Evolutionary conservation across 2,329 filamentous ascomycete species (phyloP).

Genomic region (Trichoderma brevicompactum): DNA sequence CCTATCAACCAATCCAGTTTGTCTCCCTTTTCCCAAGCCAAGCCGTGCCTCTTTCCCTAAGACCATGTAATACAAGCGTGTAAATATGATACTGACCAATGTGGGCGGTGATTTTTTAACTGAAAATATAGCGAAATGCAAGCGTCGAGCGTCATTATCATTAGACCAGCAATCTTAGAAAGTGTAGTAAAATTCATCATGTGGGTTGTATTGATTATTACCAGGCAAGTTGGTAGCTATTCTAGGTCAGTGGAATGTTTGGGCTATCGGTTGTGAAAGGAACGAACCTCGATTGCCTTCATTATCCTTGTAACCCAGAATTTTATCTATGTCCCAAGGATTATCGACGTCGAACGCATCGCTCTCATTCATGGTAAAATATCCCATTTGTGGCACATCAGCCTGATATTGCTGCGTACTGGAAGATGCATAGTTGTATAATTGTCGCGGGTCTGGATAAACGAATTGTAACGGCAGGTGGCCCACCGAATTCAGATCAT

Average conservation of each 20-base stretch:
- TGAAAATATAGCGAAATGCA: background rate
- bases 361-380: conserved; percentile 32
- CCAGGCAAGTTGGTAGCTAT: conserved; percentile 7
- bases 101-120: no score
- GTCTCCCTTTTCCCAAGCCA: background rate
- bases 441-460: conserved; percentile 29
- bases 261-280: background rate
- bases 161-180: background rate
- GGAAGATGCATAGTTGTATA: conserved; percentile 29
- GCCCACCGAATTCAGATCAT: conserved; percentile 31
- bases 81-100: background rate
- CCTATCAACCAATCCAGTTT: background rate
- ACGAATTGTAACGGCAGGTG: conserved; percentile 31
- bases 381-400: conserved; percentile 27
- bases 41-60: background rate
- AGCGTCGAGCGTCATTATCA: background rate
- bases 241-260: background rate
- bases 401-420: conserved; percentile 19
- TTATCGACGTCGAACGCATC: conserved; percentile 35
- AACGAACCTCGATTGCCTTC: conserved; percentile 33
- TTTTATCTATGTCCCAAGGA: conserved; percentile 34
- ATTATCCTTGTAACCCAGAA: conserved; percentile 31
- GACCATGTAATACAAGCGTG: background rate
- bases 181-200: conserved; percentile 7
- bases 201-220: conserved; percentile 7